These are phyloP conservation scores for Mycena alexandri DNA, from an alignment of 768 basidiomycete species.

Conservation along the genomic window DNA sequence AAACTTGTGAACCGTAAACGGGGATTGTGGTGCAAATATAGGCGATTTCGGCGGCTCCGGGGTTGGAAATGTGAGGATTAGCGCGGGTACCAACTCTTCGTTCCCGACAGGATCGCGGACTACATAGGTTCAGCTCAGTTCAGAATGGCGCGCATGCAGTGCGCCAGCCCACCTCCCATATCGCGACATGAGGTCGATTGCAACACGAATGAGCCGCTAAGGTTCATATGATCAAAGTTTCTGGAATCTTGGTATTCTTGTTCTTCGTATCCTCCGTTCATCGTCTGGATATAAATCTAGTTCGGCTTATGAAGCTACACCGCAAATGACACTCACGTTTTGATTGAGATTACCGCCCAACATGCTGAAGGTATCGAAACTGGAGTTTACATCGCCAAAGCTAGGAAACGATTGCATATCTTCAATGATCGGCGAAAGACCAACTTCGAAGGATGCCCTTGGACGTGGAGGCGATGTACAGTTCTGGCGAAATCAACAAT, in stretches of 20 bases:
- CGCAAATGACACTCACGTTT: constrained; percentile 17
- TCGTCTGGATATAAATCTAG: constrained; percentile 7
- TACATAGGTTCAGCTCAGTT: not conserved
- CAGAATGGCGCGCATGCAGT: not conserved
- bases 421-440: constrained; percentile 54
- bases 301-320: not conserved
- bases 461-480: constrained; percentile 18
- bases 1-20: constrained; percentile 30
- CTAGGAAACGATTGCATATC: constrained; percentile 43
- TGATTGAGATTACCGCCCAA: constrained; percentile 10
- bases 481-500: not conserved
- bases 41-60: constrained; percentile 45
- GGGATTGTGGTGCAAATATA: constrained; percentile 34
- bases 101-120: constrained; percentile 13
- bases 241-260: constrained; percentile 30
- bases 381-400: constrained; percentile 34
- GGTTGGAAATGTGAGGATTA: constrained; percentile 50
- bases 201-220: constrained; percentile 36
- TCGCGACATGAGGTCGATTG: constrained; percentile 35
- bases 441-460: constrained; percentile 44
- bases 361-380: constrained; percentile 38
- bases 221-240: constrained; percentile 40
- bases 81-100: constrained; percentile 42
- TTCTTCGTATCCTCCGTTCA: constrained; percentile 8
- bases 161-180: constrained; percentile 7